Evolutionary conservation across 1,284 basidiomycete genomes (phyloP), one percentile per base, ranked within the genome.

Genomic region (Trametes hirsuta): DNA sequence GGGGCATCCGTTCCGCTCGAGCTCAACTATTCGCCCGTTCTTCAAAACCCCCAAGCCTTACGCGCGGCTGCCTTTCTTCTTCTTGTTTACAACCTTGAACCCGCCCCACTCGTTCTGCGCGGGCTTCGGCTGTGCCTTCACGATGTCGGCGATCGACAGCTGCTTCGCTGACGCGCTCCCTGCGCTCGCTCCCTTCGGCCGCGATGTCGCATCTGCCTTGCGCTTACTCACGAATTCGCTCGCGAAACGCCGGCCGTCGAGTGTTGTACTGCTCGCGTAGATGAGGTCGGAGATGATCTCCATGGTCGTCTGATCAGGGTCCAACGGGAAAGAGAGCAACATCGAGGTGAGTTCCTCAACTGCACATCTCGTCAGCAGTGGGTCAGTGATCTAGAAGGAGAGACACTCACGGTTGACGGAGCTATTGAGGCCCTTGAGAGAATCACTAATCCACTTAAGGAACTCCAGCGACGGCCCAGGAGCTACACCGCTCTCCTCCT

Each of bases 211-310:
- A 70, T 96, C 94, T 10, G 81, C 82, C 77, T 96, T 97, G 57
- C 96, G 88, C 73, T 86, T 92, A 62, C 80, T 85, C 50, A 95
- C 87, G 71, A 96, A 99, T 69, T 98, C 95, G 5, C 90, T 81
- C 1, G 95, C 95, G 70, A 99, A 99, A 34, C 96, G 85, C 55
- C 96, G 84, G 0, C 97, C 97, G 70, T 99, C 95, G 42, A 99
- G 84, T 1, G 94, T 99, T 24, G 93, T 92, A 68, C 93, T 95
- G 69, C 92, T 95, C 41, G 93, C 91, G 72, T 99, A 99, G 57
- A 99, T 93, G 45, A 89, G 80, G 72, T 97, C 95, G 21, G 91
- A 90, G 64, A 98, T 97, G 71, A 97, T 89, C 76, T 97, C 95
- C 41, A 89, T 77, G 1, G 91, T 91, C 4, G 87, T 83, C 41